Conservation (phyloP, 345 rosid genomes). For the Leavenworthia alabamica region DNA sequence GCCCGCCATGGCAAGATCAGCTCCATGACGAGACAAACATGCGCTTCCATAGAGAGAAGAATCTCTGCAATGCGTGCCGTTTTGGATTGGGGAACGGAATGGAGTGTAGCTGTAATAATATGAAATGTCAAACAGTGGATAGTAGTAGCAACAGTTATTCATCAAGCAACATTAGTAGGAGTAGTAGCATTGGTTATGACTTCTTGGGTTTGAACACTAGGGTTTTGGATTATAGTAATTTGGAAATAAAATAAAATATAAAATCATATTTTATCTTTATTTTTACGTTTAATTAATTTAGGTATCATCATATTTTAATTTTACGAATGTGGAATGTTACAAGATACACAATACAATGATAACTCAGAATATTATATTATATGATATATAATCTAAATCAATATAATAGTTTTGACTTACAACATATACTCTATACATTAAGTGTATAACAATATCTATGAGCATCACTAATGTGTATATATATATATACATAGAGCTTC, state of each 20-base stretch:
- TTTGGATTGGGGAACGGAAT: slow-evolving; percentile 49
- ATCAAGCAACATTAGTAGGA: slow-evolving; percentile 19
- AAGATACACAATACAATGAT: too few species aligned
- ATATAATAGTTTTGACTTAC: slow-evolving; percentile 4
- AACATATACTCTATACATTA: slow-evolving; percentile 20
- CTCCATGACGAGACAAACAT: slow-evolving; percentile 15
- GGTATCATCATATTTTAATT: too few species aligned
- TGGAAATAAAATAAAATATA: too few species aligned
- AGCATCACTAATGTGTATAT: slow-evolving; percentile 21
- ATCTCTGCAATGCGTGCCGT: slow-evolving; percentile 44
- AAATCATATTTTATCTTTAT: too few species aligned
- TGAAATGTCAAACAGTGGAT: slow-evolving; percentile 15
- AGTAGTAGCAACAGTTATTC: slow-evolving; percentile 26
- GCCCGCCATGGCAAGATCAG: slow-evolving; percentile 55
- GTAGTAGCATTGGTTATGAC: slow-evolving; percentile 43
- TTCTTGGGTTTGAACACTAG: slow-evolving; percentile 71
- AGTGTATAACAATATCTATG: slow-evolving; percentile 17
- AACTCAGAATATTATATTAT: background rate
- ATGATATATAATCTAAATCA: slow-evolving; percentile 1
- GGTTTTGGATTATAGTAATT: slow-evolving; percentile 54
- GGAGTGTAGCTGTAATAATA: slow-evolving; percentile 42
- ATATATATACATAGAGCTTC: slow-evolving; percentile 22
- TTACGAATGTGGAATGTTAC: too few species aligned
- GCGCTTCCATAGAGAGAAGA: slow-evolving; percentile 22
- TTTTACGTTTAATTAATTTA: too few species aligned